Evolutionary conservation across 1,284 basidiomycete genomes (phyloP), one percentile per base, ranked within the genome.

Genomic region (Pseudozyma thailandica): DNA sequence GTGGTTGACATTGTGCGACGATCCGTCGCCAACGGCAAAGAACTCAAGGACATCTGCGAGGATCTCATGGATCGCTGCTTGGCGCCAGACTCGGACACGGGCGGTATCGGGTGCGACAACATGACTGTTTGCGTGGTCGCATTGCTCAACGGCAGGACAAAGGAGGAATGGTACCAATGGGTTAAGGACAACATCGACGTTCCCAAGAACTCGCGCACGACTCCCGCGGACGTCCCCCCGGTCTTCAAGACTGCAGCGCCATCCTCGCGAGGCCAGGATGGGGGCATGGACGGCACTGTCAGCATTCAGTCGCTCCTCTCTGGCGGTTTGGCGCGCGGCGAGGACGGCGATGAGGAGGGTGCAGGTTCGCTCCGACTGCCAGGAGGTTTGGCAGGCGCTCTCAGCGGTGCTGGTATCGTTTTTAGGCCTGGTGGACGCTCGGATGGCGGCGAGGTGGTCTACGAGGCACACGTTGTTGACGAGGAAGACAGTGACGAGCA

Each of bases 91-190:
- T 92, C 92, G 2, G 91, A 92, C 44, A 91, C 92, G 38, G 93
- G 92, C 42, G 95, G 96, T 16, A 92, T 98, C 65, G 96, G 96
- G 21, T 98, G 94, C 82, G 96, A 99, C 86, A 98, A 99, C 86
- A 99, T 99, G 96, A 98, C 96, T 0, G 87, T 96, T 53, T 88
- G 97, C 73, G 88, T 98, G 59, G 88, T 98, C 46, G 96, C 93
- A 4, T 83, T 98, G 47, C 87, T 96, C 28, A 87, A 91, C 69
- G 94, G 92, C 28, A 89, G 90, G 61, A 93, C 93, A 15, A 89
- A 90, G 82, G 90, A 93, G 69, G 90, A 96, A 81, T 99, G 96
- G 96, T 92, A 92, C 81, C 84, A 87, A 23, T 98, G 94, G 96
- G 85, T 99, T 72, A 89, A 88, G 66, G 88, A 93, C 50, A 89